Percentiles rank a stretch among this genome's conserved stretches.
Conservation (phyloP, 306 rosid genomes). For the Adenanthera pavonina region DNA sequence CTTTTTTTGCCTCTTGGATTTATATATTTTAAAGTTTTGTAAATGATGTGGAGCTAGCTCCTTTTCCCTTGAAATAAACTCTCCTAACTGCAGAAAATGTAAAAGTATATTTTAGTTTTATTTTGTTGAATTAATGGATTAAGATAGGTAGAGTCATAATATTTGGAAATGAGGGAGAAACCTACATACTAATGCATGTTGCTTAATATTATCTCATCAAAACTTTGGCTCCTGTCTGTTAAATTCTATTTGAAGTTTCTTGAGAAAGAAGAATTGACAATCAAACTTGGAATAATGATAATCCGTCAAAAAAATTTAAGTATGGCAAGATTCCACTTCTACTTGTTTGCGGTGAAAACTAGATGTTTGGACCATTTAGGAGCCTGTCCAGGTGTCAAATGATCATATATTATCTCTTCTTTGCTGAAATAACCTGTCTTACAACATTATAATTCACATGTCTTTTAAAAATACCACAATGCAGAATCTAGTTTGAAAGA, state of each 20-base stretch:
- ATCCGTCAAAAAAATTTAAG: too few species aligned
- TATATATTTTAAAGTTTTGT: too few species aligned
- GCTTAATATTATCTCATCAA: background rate
- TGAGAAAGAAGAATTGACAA: background rate
- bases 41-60: too few species aligned
- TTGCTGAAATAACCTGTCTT: background rate
- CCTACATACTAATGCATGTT: background rate
- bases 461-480: background rate
- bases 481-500: background rate
- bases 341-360: background rate
- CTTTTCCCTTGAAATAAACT: background rate
- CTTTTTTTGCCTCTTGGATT: background rate
- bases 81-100: background rate
- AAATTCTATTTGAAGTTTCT: background rate
- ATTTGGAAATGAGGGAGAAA: background rate
- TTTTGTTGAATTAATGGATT: background rate
- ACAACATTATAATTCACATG: background rate
- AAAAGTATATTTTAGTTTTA: background rate
- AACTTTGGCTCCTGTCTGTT: background rate
- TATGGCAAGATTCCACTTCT: too few species aligned
- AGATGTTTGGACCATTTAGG: background rate
- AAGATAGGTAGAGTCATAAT: background rate
- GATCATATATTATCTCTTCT: too few species aligned
- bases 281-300: background rate
- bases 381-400: background rate